Conservation (phyloP, 2,329 filamentous ascomycete species). For the Verticillium klebahnii region DNA sequence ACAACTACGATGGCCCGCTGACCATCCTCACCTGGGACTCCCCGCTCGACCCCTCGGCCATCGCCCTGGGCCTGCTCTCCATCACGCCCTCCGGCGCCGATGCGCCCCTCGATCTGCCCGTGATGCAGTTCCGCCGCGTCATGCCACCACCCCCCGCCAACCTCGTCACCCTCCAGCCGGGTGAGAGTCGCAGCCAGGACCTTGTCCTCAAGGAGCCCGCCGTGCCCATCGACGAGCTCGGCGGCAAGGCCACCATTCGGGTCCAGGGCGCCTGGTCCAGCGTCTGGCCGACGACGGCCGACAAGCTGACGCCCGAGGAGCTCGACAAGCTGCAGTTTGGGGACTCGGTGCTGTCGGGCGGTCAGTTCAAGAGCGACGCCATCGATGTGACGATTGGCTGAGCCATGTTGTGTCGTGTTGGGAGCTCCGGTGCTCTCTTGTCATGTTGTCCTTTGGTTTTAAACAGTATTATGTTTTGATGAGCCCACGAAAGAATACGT, state of each 20-base stretch:
- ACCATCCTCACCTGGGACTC: slow-evolving; percentile 39
- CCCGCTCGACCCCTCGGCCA: slow-evolving; percentile 37
- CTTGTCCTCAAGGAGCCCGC: slow-evolving; percentile 30
- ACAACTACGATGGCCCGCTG: slow-evolving; percentile 30
- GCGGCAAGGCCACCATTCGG: slow-evolving; percentile 23
- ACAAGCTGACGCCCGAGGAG: slow-evolving; percentile 8
- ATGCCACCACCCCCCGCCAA: slow-evolving; percentile 35
- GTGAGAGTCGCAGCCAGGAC: slow-evolving; percentile 26
- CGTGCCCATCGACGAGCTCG: slow-evolving; percentile 28
- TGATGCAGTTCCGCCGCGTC: slow-evolving; percentile 30
- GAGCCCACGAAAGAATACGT: too few species aligned
- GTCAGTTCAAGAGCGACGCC: slow-evolving; percentile 8
- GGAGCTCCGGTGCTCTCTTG: background rate
- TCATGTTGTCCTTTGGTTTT: background rate
- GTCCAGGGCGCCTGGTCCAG: slow-evolving; percentile 33
- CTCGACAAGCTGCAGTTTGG: slow-evolving; percentile 11
- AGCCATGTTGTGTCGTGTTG: background rate
- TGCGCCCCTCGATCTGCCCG: slow-evolving; percentile 28
- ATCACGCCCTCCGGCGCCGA: slow-evolving; percentile 29
- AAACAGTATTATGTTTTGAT: too few species aligned
- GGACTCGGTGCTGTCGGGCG: slow-evolving; percentile 9
- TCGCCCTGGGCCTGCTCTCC: slow-evolving; percentile 35
- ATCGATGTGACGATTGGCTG: slow-evolving; percentile 6
- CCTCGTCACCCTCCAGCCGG: slow-evolving; percentile 32
- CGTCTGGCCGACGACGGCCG: slow-evolving; percentile 23